Evolutionary conservation across 2,329 filamentous ascomycete species (phyloP), one percentile per base, ranked within the genome.

Genomic region (Fusarium gaditjirri): DNA sequence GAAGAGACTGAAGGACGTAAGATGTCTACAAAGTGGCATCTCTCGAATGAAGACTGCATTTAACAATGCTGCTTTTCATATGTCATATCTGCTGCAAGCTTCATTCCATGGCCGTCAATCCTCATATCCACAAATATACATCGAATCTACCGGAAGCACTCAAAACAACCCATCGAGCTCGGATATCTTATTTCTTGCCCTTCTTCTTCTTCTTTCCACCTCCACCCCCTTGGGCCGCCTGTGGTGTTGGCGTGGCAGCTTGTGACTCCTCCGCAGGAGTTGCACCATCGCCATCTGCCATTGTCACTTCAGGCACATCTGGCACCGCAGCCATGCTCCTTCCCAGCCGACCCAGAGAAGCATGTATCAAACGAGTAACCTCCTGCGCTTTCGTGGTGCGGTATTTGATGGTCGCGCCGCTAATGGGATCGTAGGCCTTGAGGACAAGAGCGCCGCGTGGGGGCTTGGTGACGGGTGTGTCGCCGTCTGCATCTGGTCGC

Each of bases 361-460:
- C 89, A 68, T 79, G 74, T 63, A 99, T 89, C 76, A 99, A 83
- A 33, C 96, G 87, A 29, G 92, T 92, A 14, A 99, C 94, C 83
- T 98, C 95, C 25, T 94, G 93, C 25, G 93, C 94, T 83, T 97
- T 97, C 79, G 92, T 92, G 39, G 96, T 99, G 80, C 90, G 88
- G 86, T 98, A 98, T 84, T 98, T 97, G 71, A 99, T 87, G 68
- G 92, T 92, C 64, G 92, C 91, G 78, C 96, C 96, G 60, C 91
- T 92, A 44, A 85, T 85, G 2, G 96, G 93, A 81, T 98, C 94
- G 84, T 91, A 98, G 8, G 96, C 96, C 85, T 97, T 98, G 68
- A 99, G 84, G 8, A 91, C 92, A 56, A 99, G 91, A 61, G 87
- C 89, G 72, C 92, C 94, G 72, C 88, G 87, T 8, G 91, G 86